Base-by-base conservation (phyloP, 2,329 filamentous ascomycete species). In the Claviceps quebecensis region DNA sequence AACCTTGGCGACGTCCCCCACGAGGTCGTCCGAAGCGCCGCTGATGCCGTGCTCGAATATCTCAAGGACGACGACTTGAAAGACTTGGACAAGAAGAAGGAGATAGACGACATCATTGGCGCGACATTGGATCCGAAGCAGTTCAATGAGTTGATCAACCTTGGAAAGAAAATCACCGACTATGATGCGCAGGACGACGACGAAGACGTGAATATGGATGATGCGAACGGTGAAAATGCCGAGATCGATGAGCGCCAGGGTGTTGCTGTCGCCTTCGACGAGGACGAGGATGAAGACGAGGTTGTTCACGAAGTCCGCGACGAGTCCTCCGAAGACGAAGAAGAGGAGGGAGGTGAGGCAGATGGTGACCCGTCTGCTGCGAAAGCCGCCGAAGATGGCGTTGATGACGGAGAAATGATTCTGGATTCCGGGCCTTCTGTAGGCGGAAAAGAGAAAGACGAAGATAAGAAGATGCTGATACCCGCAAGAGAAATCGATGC, bases 131-230 rank as follows among this genome's bases (percentile, higher is more conserved):
- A 77, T 47, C 80, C 87, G 1, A 95, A 96, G 64, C 84, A 95
- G 65, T 98, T 97, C 72, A 97, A 97, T 64, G 91, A 97, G 70
- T 72, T 98, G 58, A 83, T 97, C 51, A 98, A 96, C 63, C 72
- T 98, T 44, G 88, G 90, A 57, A 98, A 98, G 73, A 98, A 98
- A 71, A 95, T 98, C 56, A 98, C 93, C 48, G 93, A 98, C 66
- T 98, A 97, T 67, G 87, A 97, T 67, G 87, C 87, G 40, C 89
- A 97, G 65, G 91, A 97, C 57, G 93, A 96, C 36, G 90, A 97
- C 56, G 91, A 95, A 57, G 83, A 89, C 53, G 86, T 88, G 73
- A 84, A 80, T 34, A 82, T 84, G 60, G 84, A 79, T 53, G 76
- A 80, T 29, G 77, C 73, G 22, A 79, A 73, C 17, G 86, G 78